phyloP scores from a whole-genome alignment of 164 flowering plant species.

The Piper longum region DNA sequence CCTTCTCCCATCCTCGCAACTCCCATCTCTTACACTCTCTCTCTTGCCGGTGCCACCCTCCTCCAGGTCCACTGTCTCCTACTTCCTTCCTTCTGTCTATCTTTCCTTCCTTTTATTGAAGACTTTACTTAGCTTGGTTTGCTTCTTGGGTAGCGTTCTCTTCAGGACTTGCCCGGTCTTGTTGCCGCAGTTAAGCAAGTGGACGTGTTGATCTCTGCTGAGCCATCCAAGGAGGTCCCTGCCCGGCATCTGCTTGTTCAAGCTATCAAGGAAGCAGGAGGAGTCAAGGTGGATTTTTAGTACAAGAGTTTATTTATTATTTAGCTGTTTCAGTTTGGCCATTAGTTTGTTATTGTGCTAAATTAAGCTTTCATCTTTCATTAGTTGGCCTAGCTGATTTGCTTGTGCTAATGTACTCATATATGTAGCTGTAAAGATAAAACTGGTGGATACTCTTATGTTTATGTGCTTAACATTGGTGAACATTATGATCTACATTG shows the following conservation, averaged over 20 bases:
- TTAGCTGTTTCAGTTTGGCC: no score
- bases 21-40: conserved; percentile 4
- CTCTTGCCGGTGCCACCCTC: conserved; percentile 1
- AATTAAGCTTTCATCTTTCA: no score
- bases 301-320: not conserved
- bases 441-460: no score
- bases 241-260: conserved; percentile 49
- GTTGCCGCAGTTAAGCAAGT: conserved; percentile 49
- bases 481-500: no score
- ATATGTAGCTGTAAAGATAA: no score
- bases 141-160: conserved; percentile 37
- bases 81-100: not conserved
- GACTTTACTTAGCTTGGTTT: not conserved
- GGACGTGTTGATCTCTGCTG: conserved; percentile 67
- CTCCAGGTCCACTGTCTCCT: not conserved
- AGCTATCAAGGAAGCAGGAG: conserved; percentile 48
- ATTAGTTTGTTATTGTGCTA: no score
- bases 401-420: no score
- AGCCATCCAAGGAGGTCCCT: conserved; percentile 35
- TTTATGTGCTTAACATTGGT: no score
- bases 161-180: conserved; percentile 42
- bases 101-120: not conserved
- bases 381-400: no score
- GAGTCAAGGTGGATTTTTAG: conserved; percentile 37
- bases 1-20: conserved; percentile 2